Evolutionary conservation across 768 basidiomycete species (phyloP).

Genomic region (Cubamyces sp.): DNA sequence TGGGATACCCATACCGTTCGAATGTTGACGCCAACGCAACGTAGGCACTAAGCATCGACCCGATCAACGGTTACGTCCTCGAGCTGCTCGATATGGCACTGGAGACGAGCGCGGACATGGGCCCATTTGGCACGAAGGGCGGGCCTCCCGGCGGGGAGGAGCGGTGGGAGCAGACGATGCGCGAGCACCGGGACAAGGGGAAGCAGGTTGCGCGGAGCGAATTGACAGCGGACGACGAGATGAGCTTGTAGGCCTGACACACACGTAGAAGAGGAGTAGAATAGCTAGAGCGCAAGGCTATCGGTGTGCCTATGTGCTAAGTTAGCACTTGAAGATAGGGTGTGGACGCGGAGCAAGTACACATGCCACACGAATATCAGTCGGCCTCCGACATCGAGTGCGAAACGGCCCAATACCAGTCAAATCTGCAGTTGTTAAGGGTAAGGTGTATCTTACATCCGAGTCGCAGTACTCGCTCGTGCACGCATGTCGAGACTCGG

Average conservation of each 20-base stretch:
- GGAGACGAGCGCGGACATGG: conserved; percentile 42
- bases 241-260: conserved; percentile 5
- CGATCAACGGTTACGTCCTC: conserved; percentile 78
- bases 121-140: conserved; percentile 28
- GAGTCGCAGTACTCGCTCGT: neutral
- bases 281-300: too few species aligned
- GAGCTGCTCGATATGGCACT: conserved; percentile 84
- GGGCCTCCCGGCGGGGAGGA: conserved; percentile 30
- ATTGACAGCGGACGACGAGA: conserved; percentile 20
- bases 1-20: neutral
- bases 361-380: too few species aligned
- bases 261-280: too few species aligned
- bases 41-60: conserved; percentile 79
- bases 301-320: too few species aligned
- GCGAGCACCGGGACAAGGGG: conserved; percentile 34
- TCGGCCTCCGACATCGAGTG: too few species aligned
- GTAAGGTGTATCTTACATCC: too few species aligned
- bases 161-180: conserved; percentile 34
- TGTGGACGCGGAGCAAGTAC: too few species aligned
- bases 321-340: too few species aligned
- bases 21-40: neutral
- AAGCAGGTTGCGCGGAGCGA: conserved; percentile 21
- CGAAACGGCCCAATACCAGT: too few species aligned
- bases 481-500: neutral
- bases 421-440: too few species aligned